A percentile compares a stretch with the other conserved stretches of the same genome.
These are phyloP conservation scores for Tetragonia tetragonoides DNA, from an alignment of 148 eudicot species.

Conservation along the genomic window DNA sequence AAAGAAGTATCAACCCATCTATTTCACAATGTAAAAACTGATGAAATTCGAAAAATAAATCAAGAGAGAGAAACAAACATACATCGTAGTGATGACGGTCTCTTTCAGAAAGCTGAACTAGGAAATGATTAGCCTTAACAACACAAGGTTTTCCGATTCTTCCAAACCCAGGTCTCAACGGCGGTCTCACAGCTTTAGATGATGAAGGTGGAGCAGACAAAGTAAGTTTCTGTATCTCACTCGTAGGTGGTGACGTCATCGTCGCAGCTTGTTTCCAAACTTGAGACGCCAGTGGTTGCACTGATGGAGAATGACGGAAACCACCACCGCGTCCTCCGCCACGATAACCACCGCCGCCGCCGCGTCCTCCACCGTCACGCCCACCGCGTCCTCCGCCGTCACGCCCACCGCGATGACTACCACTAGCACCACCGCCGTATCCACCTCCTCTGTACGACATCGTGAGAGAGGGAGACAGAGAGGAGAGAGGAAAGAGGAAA, in stretches of 20 bases:
- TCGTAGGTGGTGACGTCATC: not conserved
- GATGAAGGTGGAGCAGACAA: conserved; percentile 39
- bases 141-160: conserved; percentile 35
- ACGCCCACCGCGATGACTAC: conserved; percentile 7
- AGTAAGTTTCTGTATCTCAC: not conserved
- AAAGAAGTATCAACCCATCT: too few relatives aligned
- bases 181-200: conserved; percentile 31
- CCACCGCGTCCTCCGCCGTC: conserved; percentile 16
- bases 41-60: not conserved
- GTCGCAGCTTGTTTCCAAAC: conserved; percentile 23
- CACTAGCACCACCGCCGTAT: conserved; percentile 15
- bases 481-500: not conserved
- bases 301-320: not conserved
- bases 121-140: conserved; percentile 68
- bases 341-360: conserved; percentile 15
- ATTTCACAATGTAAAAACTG: too few relatives aligned
- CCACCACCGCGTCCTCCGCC: conserved; percentile 20
- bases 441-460: conserved; percentile 6
- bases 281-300: conserved; percentile 4
- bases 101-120: conserved; percentile 41
- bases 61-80: not conserved
- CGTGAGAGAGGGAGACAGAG: not conserved
- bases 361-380: conserved; percentile 17
- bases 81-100: conserved; percentile 78
- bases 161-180: conserved; percentile 63